Percentiles rank a stretch among this genome's conserved stretches.
These are phyloP conservation scores for Boletus sp. DNA, from an alignment of 1,284 basidiomycete genomes.

Conservation along the genomic window DNA sequence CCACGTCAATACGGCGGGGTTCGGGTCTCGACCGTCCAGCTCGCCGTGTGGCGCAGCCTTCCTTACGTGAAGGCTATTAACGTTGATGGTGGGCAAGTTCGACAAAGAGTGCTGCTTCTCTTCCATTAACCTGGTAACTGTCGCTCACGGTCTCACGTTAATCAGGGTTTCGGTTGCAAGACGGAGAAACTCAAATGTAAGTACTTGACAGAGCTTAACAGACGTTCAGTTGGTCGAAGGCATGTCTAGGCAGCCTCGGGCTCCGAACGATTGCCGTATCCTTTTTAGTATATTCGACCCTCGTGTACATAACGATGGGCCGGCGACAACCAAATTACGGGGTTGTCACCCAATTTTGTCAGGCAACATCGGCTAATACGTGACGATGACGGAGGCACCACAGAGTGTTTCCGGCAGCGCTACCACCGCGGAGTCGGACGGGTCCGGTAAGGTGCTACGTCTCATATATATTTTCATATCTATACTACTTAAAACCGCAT, in stretches of 20 bases:
- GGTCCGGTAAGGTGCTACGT: slow-evolving; percentile 1
- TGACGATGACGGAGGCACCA: slow-evolving; percentile 1
- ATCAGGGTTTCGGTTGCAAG: slow-evolving; percentile 12
- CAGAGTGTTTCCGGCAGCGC: slow-evolving; percentile 21
- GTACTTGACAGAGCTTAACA: not conserved
- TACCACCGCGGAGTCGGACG: slow-evolving; percentile 11
- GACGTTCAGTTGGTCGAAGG: not conserved
- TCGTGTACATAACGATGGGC: not conserved
- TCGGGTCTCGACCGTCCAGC: not conserved
- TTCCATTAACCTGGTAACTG: slow-evolving; percentile 6
- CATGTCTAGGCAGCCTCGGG: not conserved
- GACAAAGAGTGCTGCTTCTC: slow-evolving; percentile 14
- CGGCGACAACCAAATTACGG: slow-evolving; percentile 2
- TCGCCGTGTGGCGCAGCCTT: slow-evolving; percentile 25
- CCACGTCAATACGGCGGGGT: not conserved
- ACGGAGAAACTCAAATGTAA: not conserved
- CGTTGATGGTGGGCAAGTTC: slow-evolving; percentile 9
- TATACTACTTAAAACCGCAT: slow-evolving; percentile 15
- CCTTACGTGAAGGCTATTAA: slow-evolving; percentile 12
- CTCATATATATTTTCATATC: slow-evolving; percentile 17
- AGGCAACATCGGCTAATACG: slow-evolving; percentile 29
- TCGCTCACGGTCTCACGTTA: slow-evolving; percentile 22
- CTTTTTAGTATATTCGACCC: not conserved
- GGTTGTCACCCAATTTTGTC: slow-evolving; percentile 18
- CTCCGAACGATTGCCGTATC: not conserved